Evolutionary conservation across 176 grass and related monocot species (phyloP).

Genomic region (Oryza coarctata): DNA sequence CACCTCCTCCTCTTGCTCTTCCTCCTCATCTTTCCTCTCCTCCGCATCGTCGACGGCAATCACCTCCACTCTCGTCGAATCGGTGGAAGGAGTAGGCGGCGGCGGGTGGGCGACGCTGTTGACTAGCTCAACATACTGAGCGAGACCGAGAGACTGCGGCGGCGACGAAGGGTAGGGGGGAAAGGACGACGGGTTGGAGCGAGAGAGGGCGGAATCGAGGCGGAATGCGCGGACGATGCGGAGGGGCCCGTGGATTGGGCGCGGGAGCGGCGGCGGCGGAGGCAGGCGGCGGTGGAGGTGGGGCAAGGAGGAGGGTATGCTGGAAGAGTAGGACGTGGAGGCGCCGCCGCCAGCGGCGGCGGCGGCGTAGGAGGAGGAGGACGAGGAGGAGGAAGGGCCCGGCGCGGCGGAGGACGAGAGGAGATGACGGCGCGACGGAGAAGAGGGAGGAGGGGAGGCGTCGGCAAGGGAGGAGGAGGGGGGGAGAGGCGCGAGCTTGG

Average conservation of each 20-base stretch:
- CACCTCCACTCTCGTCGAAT: slow-evolving; percentile 26
- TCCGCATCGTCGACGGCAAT: slow-evolving; percentile 31
- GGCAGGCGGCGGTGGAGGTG: slow-evolving; percentile 28
- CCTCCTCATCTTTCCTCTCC: slow-evolving; percentile 16
- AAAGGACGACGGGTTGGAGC: neutral
- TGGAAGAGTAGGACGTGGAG: neutral
- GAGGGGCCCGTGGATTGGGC: slow-evolving; percentile 54
- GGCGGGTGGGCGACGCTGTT: slow-evolving; percentile 14
- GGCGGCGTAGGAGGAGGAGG: slow-evolving; percentile 23
- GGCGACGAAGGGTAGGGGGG: neutral
- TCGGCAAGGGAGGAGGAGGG: slow-evolving; percentile 2
- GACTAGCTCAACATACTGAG: slow-evolving; percentile 52
- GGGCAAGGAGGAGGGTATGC: neutral
- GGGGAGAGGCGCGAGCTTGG: slow-evolving; percentile 24
- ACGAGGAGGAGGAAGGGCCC: slow-evolving; percentile 2
- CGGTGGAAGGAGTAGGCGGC: neutral
- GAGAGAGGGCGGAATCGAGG: neutral
- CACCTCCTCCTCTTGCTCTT: neutral
- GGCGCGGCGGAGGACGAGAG: neutral
- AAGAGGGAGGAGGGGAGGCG: neutral
- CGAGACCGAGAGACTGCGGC: slow-evolving; percentile 31
- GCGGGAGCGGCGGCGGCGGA: slow-evolving; percentile 15
- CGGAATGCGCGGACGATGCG: slow-evolving; percentile 46
- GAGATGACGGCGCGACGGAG: neutral
- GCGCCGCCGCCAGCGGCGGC: neutral